A percentile compares a stretch with the other conserved stretches of the same genome.
Evolutionary conservation across 2,329 filamentous ascomycete genomes (phyloP).

Genomic region (Epichloe sibirici): DNA sequence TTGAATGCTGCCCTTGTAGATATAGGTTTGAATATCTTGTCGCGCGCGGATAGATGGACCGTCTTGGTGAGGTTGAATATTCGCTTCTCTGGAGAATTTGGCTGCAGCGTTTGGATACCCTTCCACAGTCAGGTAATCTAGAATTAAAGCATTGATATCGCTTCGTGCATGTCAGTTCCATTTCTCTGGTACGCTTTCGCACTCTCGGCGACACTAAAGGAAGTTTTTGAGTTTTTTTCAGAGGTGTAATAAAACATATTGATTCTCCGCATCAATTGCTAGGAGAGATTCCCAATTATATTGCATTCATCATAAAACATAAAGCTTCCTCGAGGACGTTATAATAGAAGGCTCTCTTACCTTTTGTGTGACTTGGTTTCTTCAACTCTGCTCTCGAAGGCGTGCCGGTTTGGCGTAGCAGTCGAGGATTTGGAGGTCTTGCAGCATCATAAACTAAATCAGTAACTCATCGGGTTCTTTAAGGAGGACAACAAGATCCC

Average conservation of each 20-base stretch:
- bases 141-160: conserved; percentile 88
- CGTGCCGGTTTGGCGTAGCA: conserved; percentile 54
- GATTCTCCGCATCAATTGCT: conserved; percentile 82
- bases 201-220: neutral
- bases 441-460: neutral
- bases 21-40: conserved; percentile 72
- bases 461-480: neutral
- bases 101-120: conserved; percentile 87
- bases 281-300: conserved; percentile 99
- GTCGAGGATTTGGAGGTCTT: conserved; percentile 3
- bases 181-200: neutral
- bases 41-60: conserved; percentile 62
- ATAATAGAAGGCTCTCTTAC: conserved; percentile 41
- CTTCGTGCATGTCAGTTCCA: conserved; percentile 35
- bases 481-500: neutral
- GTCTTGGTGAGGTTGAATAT: conserved; percentile 63
- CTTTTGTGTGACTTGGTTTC: conserved; percentile 80
- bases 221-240: neutral
- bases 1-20: conserved; percentile 77
- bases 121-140: conserved; percentile 94
- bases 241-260: conserved; percentile 32
- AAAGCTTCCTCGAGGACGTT: neutral
- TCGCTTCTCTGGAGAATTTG: conserved; percentile 89
- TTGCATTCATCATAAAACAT: conserved; percentile 59
- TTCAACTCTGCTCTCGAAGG: conserved; percentile 71